Evolutionary conservation across 495 filamentous ascomycete species (phyloP).

Genomic region (Poronia punctata): DNA sequence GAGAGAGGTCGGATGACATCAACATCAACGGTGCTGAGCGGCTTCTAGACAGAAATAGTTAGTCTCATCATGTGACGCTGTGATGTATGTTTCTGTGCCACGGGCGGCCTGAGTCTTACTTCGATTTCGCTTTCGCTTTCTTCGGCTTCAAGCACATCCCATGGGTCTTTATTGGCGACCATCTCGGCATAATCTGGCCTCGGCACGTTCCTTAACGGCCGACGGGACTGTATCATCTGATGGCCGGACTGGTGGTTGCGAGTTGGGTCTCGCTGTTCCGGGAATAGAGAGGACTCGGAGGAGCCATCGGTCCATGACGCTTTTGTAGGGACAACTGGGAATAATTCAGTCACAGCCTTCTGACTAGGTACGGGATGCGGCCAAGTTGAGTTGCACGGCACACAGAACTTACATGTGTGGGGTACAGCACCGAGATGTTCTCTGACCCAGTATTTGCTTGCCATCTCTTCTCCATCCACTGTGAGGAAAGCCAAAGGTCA

Average conservation of each 20-base stretch:
- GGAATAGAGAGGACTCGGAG: not conserved
- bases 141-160: conserved; percentile 17
- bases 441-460: conserved; percentile 25
- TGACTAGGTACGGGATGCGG: not conserved
- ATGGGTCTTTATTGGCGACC: conserved; percentile 22
- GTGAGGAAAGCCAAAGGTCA: not conserved
- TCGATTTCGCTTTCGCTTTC: too few species aligned
- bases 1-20: not conserved
- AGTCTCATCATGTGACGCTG: not conserved
- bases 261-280: conserved; percentile 1
- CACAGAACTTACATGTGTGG: conserved; percentile 20
- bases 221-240: conserved; percentile 15
- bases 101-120: conserved; percentile 2
- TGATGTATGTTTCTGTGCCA: not conserved
- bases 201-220: conserved; percentile 14
- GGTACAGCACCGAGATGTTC: conserved; percentile 20
- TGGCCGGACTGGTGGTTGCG: conserved; percentile 10
- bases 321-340: conserved; percentile 2
- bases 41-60: not conserved
- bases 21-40: not conserved
- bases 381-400: not conserved
- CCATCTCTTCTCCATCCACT: conserved; percentile 23
- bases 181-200: conserved; percentile 26
- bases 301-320: not conserved
- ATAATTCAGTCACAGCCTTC: not conserved